Evolutionary conservation across 306 rosid species (phyloP).

Genomic region (Coriaria nepalensis): DNA sequence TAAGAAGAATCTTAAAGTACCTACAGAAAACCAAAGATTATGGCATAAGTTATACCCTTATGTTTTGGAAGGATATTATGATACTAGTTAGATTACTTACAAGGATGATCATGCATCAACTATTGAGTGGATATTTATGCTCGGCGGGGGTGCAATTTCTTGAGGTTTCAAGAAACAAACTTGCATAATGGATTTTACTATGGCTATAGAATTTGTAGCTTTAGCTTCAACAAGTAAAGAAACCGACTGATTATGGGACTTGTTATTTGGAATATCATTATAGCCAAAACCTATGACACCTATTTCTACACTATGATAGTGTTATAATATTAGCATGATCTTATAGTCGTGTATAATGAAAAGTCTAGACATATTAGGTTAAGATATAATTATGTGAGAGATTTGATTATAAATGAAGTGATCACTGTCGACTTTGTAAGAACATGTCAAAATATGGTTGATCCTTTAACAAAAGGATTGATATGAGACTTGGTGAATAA

Average conservation of each 20-base stretch:
- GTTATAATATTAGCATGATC: not conserved
- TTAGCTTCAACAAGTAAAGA: not conserved
- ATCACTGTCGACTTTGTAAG: too few relatives aligned
- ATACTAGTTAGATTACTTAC: conserved; percentile 5
- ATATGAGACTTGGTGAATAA: too few relatives aligned
- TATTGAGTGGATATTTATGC: not conserved
- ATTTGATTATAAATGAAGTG: not conserved
- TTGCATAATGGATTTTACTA: not conserved
- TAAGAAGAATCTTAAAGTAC: not conserved
- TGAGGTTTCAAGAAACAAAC: conserved; percentile 3
- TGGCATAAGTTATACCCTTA: not conserved
- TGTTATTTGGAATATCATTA: not conserved
- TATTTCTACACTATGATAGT: conserved; percentile 4
- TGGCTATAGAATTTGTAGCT: conserved; percentile 1
- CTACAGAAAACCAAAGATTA: not conserved
- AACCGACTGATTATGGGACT: not conserved
- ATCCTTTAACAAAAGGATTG: too few relatives aligned
- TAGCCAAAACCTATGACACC: conserved; percentile 4
- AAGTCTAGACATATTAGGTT: conserved; percentile 7
- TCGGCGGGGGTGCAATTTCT: not conserved
- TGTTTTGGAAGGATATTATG: not conserved
- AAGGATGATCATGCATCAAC: not conserved
- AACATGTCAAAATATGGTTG: too few relatives aligned
- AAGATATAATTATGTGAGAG: conserved; percentile 1
- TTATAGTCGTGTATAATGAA: not conserved